Percentiles rank a stretch among this genome's conserved stretches.
phyloP scores from a whole-genome alignment of 495 filamentous ascomycete species.

The Aspergillus incahuasiensis region DNA sequence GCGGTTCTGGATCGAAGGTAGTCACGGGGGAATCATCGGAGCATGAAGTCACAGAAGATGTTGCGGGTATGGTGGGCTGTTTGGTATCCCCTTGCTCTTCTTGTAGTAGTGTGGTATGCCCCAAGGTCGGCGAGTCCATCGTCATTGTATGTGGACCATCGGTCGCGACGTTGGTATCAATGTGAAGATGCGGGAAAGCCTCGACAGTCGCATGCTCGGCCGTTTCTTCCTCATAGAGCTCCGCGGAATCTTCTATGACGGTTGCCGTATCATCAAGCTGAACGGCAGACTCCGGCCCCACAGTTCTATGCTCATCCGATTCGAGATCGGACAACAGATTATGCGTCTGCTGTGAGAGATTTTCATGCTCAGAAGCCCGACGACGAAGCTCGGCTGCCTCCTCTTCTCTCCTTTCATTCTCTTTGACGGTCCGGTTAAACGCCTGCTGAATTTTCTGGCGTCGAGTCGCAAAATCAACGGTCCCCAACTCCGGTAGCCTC shows the following conservation, averaged over 20 bases:
- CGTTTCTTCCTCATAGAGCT: constrained; percentile 12
- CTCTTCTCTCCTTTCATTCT: constrained; percentile 58
- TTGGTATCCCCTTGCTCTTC: constrained; percentile 31
- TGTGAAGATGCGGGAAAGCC: constrained; percentile 25
- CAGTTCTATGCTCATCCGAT: constrained; percentile 11
- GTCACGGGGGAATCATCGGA: constrained; percentile 59
- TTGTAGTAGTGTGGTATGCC: constrained; percentile 49
- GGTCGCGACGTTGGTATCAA: constrained; percentile 23
- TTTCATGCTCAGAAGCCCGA: constrained; percentile 29
- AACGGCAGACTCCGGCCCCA: constrained; percentile 21
- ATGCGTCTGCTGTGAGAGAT: constrained; percentile 29
- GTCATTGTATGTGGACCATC: constrained; percentile 16
- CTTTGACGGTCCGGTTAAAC: constrained; percentile 70
- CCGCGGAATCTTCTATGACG: constrained; percentile 22
- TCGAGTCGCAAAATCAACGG: constrained; percentile 73
- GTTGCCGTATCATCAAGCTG: constrained; percentile 26
- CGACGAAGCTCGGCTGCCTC: constrained; percentile 43
- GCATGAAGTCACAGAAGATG: constrained; percentile 34
- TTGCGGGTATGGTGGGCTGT: constrained; percentile 42
- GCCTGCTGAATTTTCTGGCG: constrained; percentile 74
- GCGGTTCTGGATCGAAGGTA: constrained; percentile 66
- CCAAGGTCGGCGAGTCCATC: constrained; percentile 67
- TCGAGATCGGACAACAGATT: constrained; percentile 13
- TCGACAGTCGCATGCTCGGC: constrained; percentile 3
- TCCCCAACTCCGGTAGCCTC: constrained; percentile 54